Percentiles rank a stretch among this genome's conserved stretches.
Evolutionary conservation across 2,329 filamentous ascomycete species (phyloP).

Genomic region (Neoascochyta sp.): DNA sequence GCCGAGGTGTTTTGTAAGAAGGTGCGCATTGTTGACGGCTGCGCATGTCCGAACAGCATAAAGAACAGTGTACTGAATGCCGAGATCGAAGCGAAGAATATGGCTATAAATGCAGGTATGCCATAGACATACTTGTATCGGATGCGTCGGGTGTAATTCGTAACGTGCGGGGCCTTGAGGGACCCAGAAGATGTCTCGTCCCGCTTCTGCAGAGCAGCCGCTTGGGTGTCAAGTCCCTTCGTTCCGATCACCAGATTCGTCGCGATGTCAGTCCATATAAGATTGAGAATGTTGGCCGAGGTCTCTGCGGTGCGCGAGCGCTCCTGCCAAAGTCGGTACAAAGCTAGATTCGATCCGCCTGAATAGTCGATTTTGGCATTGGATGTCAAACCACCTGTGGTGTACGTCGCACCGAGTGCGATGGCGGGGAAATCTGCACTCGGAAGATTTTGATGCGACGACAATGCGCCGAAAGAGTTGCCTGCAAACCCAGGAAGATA

Average conservation of each 20-base stretch:
- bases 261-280: constrained; percentile 47
- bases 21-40: constrained; percentile 5
- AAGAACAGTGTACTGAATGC: neutral
- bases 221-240: constrained; percentile 8
- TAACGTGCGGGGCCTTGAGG: constrained; percentile 21
- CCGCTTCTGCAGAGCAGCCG: constrained; percentile 1
- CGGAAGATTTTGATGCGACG: constrained; percentile 38
- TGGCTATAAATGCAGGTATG: constrained; percentile 29
- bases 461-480: no score
- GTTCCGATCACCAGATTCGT: constrained; percentile 46
- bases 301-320: constrained; percentile 24
- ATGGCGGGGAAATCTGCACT: constrained; percentile 31
- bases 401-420: constrained; percentile 20
- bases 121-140: constrained; percentile 34
- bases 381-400: constrained; percentile 1
- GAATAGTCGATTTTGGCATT: constrained; percentile 30
- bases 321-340: constrained; percentile 43
- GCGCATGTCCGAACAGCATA: constrained; percentile 4
- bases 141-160: constrained; percentile 22
- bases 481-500: constrained; percentile 31
- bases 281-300: constrained; percentile 40
- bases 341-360: constrained; percentile 39
- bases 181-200: constrained; percentile 3
- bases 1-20: constrained; percentile 10
- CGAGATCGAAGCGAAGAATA: constrained; percentile 4